phyloP scores from a whole-genome alignment of 495 filamentous ascomycete species.

The Annulohypoxylon bovei region DNA sequence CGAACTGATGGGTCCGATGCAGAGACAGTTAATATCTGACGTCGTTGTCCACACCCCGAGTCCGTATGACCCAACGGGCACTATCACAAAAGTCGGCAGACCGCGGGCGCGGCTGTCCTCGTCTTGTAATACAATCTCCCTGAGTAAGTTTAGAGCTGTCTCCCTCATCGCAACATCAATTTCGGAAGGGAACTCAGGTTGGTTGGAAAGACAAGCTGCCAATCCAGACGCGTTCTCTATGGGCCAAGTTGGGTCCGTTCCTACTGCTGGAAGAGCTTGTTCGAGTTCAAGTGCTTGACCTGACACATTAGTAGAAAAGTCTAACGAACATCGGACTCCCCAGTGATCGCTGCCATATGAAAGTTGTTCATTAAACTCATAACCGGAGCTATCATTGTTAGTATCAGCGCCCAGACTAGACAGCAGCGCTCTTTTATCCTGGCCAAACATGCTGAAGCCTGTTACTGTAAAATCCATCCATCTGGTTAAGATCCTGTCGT shows the following conservation, averaged over 20 bases:
- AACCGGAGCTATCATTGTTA: neutral
- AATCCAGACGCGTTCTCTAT: constrained; percentile 41
- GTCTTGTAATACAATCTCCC: constrained; percentile 46
- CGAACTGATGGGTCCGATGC: constrained; percentile 64
- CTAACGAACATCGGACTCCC: constrained; percentile 60
- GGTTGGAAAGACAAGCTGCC: constrained; percentile 40
- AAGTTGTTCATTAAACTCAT: neutral
- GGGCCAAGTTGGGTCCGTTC: constrained; percentile 30
- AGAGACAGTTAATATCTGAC: constrained; percentile 69
- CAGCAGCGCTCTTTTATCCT: constrained; percentile 4
- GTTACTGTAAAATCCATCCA: constrained; percentile 50
- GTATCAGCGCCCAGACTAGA: neutral
- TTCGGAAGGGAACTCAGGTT: constrained; percentile 53
- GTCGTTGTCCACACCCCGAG: constrained; percentile 63
- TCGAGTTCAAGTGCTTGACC: neutral
- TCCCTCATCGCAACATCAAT: constrained; percentile 53
- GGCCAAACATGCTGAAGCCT: constrained; percentile 62
- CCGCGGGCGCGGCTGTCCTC: constrained; percentile 25
- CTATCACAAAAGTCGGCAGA: constrained; percentile 55
- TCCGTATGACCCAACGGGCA: constrained; percentile 69
- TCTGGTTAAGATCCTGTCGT: constrained; percentile 64
- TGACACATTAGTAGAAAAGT: constrained; percentile 26
- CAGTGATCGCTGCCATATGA: constrained; percentile 66
- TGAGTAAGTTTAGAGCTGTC: constrained; percentile 55
- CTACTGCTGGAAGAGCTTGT: constrained; percentile 40